phyloP scores from a whole-genome alignment of 169 alveolate species.

The Toxoplasma gondii region DNA sequence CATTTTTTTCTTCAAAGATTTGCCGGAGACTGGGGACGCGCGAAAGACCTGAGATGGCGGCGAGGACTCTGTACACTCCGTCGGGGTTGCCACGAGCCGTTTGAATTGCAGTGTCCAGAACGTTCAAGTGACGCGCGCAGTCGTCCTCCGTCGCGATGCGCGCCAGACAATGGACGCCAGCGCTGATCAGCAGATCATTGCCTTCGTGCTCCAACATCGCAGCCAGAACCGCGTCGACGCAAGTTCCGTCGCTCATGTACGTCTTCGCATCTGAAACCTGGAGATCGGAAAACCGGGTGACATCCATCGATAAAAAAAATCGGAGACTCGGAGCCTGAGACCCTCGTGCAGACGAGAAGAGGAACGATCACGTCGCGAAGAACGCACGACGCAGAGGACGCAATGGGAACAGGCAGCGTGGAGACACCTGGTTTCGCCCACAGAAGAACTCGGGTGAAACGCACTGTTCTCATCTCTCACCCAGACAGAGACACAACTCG shows the following conservation, averaged over 20 bases:
- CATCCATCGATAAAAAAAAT: background rate
- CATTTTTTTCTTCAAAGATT: constrained; percentile 63
- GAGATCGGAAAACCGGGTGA: constrained; percentile 66
- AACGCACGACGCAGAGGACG: no score
- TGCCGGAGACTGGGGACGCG: constrained; percentile 80
- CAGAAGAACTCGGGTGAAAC: no score
- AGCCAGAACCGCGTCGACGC: constrained; percentile 84
- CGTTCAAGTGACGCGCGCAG: constrained; percentile 82
- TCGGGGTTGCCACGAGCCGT: constrained; percentile 83
- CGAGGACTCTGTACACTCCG: constrained; percentile 84
- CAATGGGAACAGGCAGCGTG: no score
- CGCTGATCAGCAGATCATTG: constrained; percentile 81
- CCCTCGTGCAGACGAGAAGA: no score
- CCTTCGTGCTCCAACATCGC: constrained; percentile 89
- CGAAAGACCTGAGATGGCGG: constrained; percentile 90
- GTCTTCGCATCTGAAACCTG: constrained; percentile 75
- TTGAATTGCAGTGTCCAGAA: constrained; percentile 76
- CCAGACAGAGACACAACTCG: no score
- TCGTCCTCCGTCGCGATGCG: constrained; percentile 89
- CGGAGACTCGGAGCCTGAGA: background rate
- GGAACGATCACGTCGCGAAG: no score
- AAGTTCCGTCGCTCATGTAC: constrained; percentile 83
- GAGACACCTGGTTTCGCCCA: no score
- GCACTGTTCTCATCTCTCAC: no score
- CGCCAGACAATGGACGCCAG: constrained; percentile 85